Evolutionary conservation across 805 yeast genomes (phyloP), one percentile per base, ranked within the genome.

Genomic region (Scheffersomyces coipomensis): DNA sequence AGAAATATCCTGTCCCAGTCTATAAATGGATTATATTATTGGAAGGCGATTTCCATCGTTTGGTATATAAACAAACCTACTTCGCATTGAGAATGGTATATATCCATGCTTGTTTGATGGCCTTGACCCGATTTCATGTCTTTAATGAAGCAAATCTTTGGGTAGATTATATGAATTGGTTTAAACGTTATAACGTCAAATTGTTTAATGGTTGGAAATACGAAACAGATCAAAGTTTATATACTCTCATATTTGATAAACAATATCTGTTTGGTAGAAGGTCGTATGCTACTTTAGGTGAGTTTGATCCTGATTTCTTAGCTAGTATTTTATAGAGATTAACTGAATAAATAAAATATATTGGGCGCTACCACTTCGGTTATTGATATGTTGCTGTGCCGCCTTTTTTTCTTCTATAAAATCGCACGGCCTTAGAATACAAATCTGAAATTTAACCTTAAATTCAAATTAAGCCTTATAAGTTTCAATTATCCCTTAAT

Each of bases 1-100:
- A 33, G 16, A 51, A 56, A 37, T 55, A 52, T 35, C 68, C 69
- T 2, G 44, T 63, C 10, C 72, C 71, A 6, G 31, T 64, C 5
- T 63, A 51, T 43, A 45, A 56, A 38, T 61, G 64, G 54, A 32
- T 60, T 6, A 39, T 60, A 9, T 11, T 52, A 10, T 9, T 57
- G 10, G 38, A 42, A 3, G 40, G 40, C 3, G 44, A 45, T 4
- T 56, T 55, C 31, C 40, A 43, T 5, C 45, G 34, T 7, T 36
- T 62, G 40, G 42, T 59, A 4, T 46, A 58, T 27, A 13, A 21
- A 3, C 45, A 53, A 25, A 42, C 60, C 31, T 51, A 41, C 30
- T 52, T 53, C 26, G 67, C 68, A 0, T 40, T 60, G 17, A 44
- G 62, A 23, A 7, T 63, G 1, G 33, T 67, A 12, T 59, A 42